Evolutionary conservation across 2,329 filamentous ascomycete species (phyloP), one percentile per base, ranked within the genome.

Genomic region (Claviceps spartinae): DNA sequence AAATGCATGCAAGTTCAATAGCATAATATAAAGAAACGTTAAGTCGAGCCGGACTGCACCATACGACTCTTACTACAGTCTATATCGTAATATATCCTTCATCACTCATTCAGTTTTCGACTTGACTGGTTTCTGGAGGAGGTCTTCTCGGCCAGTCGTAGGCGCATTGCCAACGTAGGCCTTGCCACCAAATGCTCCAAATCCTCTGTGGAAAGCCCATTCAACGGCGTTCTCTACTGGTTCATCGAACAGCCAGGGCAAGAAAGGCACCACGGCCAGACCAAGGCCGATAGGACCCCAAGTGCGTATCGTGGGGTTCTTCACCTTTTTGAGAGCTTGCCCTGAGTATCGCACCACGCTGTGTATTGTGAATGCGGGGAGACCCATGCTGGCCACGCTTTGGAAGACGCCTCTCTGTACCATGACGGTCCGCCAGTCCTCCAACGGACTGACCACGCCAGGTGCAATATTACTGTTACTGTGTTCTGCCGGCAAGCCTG

Each of bases 351-450:
- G 80, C 49, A 98, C 93, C 5, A 97, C 85, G 55, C 84, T 89
- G 68, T 96, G 91, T 53, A 97, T 95, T 0, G 89, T 95, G 56
- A 96, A 88, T 0, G 90, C 91, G 0, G 91, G 93, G 58, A 97
- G 68, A 2, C 88, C 93, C 93, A 98, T 98, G 62, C 82, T 88
- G 0, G 93, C 93, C 47, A 98, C 56, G 57, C 81, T 82, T 70
- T 98, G 93, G 70, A 98, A 98, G 22, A 96, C 77, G 1, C 82
- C 90, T 57, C 93, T 75, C 71, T 98, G 88, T 24, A 83, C 84
- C 86, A 96, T 94, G 5, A 98, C 88, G 14, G 87, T 83, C 44
- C 89, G 75, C 63, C 86, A 98, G 65, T 98, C 91, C 60, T 98
- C 89, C 37, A 95, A 77, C 5, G 89, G 82, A 4, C 87, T 71